Conservation (phyloP, 1,139 yeast genomes). For the Blastobotrys niveus region DNA sequence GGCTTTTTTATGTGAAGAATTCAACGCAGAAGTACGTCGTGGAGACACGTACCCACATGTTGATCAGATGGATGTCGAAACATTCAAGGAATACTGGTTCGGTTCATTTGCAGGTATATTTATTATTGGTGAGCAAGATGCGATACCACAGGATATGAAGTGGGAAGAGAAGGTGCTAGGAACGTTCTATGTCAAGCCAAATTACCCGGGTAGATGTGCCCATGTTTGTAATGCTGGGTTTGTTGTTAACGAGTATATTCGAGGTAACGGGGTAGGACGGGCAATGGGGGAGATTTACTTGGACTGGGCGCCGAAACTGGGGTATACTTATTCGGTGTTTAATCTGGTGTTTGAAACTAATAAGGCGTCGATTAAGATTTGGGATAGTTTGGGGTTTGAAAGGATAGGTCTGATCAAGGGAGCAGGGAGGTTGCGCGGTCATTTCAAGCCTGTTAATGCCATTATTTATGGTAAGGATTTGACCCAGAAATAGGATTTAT, state of each 20-base stretch:
- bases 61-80: conserved; percentile 65
- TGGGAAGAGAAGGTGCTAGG: conserved; percentile 94
- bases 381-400: conserved; percentile 72
- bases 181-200: conserved; percentile 74
- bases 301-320: conserved; percentile 87
- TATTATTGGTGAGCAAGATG: conserved; percentile 53
- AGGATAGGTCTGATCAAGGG: conserved; percentile 72
- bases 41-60: conserved; percentile 86
- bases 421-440: conserved; percentile 83
- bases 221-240: conserved; percentile 92
- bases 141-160: conserved; percentile 31
- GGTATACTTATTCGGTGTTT: conserved; percentile 78
- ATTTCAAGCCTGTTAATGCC: conserved; percentile 76
- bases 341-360: conserved; percentile 87
- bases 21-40: conserved; percentile 83
- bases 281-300: conserved; percentile 76
- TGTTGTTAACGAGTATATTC: conserved; percentile 82
- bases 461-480: conserved; percentile 60
- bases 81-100: conserved; percentile 82
- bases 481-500: too few relatives aligned
- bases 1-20: conserved; percentile 81
- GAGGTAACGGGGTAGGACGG: conserved; percentile 87
- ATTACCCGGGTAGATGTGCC: conserved; percentile 86
- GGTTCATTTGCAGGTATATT: conserved; percentile 76
- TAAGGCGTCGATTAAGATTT: conserved; percentile 68